phyloP scores from a whole-genome alignment of 2,329 filamentous ascomycete species.

The Colletotrichum sp. region DNA sequence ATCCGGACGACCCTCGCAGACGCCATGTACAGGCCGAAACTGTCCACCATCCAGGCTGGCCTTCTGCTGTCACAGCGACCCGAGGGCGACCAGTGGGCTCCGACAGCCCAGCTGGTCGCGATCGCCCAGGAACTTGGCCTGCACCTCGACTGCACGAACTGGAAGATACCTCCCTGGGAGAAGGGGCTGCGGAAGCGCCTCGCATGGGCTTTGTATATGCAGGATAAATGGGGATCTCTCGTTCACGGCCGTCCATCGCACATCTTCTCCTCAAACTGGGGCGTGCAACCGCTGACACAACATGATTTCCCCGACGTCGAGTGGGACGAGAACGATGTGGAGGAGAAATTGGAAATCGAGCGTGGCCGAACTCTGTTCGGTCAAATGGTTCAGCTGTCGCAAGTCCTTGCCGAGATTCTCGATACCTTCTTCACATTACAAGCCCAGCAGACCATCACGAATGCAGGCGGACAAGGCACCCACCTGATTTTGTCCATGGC shows the following conservation, averaged over 20 bases:
- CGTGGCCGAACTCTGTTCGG: slow-evolving; percentile 74
- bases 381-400: slow-evolving; percentile 77
- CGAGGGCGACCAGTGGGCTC: slow-evolving; percentile 80
- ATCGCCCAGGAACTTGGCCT: slow-evolving; percentile 87
- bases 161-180: slow-evolving; percentile 91
- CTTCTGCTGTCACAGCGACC: slow-evolving; percentile 77
- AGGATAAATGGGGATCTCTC: slow-evolving; percentile 89
- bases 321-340: slow-evolving; percentile 64
- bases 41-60: slow-evolving; percentile 81
- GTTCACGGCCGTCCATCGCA: slow-evolving; percentile 88
- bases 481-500: slow-evolving; percentile 76
- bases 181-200: slow-evolving; percentile 83
- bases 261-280: slow-evolving; percentile 74
- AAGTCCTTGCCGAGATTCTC: slow-evolving; percentile 79
- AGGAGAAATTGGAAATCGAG: slow-evolving; percentile 70
- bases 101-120: slow-evolving; percentile 87
- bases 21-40: slow-evolving; percentile 81
- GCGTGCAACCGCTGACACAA: slow-evolving; percentile 67
- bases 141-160: slow-evolving; percentile 84
- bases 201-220: slow-evolving; percentile 92
- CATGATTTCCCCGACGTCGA: slow-evolving; percentile 79
- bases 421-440: slow-evolving; percentile 83
- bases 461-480: slow-evolving; percentile 72
- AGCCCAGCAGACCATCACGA: slow-evolving; percentile 72
- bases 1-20: slow-evolving; percentile 76